Evolutionary conservation across 2,329 filamentous ascomycete genomes (phyloP).

Genomic region (Chalaropsis ovoidea): DNA sequence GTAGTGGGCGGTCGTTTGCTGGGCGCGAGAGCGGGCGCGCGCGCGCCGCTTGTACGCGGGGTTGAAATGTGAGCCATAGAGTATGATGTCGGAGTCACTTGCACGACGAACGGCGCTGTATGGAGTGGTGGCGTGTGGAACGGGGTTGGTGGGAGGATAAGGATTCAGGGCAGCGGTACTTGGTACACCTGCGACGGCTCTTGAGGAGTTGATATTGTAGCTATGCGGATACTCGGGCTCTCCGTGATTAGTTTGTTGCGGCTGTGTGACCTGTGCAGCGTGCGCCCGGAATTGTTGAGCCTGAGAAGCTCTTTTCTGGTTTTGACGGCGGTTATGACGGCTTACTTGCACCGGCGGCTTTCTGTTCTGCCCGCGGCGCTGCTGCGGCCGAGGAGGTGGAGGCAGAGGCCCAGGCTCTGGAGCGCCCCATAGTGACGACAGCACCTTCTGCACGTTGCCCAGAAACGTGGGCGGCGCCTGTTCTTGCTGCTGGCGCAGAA

Average conservation of each 20-base stretch:
- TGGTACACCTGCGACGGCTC: too few species aligned
- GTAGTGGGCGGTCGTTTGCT: not conserved
- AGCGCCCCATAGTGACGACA: not conserved
- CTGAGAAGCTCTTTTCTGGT: not conserved
- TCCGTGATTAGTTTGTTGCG: not conserved
- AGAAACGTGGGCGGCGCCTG: constrained; percentile 13
- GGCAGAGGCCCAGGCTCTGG: not conserved
- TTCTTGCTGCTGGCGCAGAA: constrained; percentile 18
- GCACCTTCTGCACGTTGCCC: not conserved
- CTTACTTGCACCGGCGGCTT: not conserved
- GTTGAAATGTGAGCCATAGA: constrained; percentile 19
- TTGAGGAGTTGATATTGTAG: not conserved
- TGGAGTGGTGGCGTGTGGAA: not conserved
- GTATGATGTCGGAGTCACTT: not conserved
- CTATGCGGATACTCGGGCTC: not conserved
- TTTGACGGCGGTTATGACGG: not conserved
- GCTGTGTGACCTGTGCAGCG: too few species aligned
- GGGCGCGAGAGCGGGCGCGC: not conserved
- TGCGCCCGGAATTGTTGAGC: not conserved
- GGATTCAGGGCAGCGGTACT: not conserved
- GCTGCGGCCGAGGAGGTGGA: not conserved
- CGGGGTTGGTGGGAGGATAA: not conserved
- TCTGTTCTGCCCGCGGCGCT: not conserved
- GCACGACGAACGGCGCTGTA: not conserved
- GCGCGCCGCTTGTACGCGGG: not conserved